phyloP scores from a whole-genome alignment of 2,329 filamentous ascomycete genomes.

The Claviceps africana region DNA sequence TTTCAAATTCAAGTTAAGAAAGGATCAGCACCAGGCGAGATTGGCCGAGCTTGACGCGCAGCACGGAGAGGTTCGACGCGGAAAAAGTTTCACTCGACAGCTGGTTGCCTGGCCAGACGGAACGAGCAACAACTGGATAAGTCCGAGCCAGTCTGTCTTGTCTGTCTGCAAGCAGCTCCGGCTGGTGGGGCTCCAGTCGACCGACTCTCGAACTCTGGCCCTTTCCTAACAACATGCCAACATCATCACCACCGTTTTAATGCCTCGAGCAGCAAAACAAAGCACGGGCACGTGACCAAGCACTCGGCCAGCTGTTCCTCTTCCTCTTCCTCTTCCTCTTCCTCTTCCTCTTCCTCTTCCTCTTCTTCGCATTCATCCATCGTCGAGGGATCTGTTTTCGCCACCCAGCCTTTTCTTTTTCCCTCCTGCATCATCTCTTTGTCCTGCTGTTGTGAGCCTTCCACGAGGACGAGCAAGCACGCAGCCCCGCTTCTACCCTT shows the following conservation, averaged over 20 bases:
- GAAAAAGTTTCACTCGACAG: neutral
- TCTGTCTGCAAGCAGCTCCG: too few relatives aligned
- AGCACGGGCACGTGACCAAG: neutral
- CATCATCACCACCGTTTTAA: neutral
- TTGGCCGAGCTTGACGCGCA: too few relatives aligned
- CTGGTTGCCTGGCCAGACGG: slow-evolving; percentile 6
- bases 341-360: neutral
- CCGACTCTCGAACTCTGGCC: too few relatives aligned
- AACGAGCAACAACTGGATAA: slow-evolving; percentile 4
- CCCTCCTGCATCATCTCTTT: neutral
- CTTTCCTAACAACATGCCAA: neutral
- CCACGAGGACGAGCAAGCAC: neutral
- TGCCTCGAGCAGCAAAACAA: neutral
- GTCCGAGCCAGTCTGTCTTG: neutral
- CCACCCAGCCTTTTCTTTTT: neutral
- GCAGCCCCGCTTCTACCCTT: neutral
- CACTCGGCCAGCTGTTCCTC: neutral
- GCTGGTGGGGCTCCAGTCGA: slow-evolving; percentile 4
- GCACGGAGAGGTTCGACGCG: neutral
- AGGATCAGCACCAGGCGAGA: neutral
- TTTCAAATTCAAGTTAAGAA: neutral
- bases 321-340: neutral
- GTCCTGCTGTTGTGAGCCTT: neutral
- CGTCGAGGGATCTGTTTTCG: neutral
- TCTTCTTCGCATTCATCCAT: neutral